phyloP scores from a whole-genome alignment of 305 asterid species.

The Fraxinus sp. region DNA sequence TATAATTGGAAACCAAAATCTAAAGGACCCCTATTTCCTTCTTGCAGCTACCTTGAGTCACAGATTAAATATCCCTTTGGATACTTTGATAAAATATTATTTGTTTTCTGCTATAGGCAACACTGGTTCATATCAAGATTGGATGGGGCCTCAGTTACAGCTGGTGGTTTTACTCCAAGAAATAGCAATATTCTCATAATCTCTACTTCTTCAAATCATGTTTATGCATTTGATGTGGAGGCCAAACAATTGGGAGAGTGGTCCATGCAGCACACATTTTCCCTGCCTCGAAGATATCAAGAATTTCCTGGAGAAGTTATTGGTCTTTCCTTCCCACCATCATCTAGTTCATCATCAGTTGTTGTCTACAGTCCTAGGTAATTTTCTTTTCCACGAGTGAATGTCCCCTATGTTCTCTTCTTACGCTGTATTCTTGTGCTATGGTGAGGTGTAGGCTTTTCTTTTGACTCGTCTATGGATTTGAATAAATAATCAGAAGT shows the following conservation, averaged over 20 bases:
- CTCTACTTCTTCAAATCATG: slow-evolving; percentile 87
- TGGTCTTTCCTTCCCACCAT: slow-evolving; percentile 87
- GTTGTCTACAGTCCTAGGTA: slow-evolving; percentile 90
- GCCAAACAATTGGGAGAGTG: slow-evolving; percentile 91
- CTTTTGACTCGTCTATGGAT: background rate
- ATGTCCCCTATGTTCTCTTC: background rate
- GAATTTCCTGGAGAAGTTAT: slow-evolving; percentile 99
- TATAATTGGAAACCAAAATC: background rate
- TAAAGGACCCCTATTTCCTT: background rate
- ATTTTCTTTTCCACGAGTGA: slow-evolving; percentile 10
- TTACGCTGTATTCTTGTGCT: background rate
- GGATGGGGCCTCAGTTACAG: slow-evolving; percentile 84
- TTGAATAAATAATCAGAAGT: background rate
- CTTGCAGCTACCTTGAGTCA: background rate
- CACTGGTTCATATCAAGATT: slow-evolving; percentile 96
- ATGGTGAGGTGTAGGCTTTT: background rate
- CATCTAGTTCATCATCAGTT: slow-evolving; percentile 69
- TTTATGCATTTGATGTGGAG: slow-evolving; percentile 93
- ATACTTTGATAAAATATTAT: slow-evolving; percentile 14
- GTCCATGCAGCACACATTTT: slow-evolving; percentile 73
- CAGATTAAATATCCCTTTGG: background rate
- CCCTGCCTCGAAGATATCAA: slow-evolving; percentile 81
- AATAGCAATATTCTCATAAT: slow-evolving; percentile 74
- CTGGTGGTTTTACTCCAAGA: slow-evolving; percentile 77
- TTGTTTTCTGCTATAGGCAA: slow-evolving; percentile 52